Percentiles rank a stretch among this genome's conserved stretches.
phyloP scores from a whole-genome alignment of 2,329 filamentous ascomycete genomes.

The Ophiostoma novo-ulmi region DNA sequence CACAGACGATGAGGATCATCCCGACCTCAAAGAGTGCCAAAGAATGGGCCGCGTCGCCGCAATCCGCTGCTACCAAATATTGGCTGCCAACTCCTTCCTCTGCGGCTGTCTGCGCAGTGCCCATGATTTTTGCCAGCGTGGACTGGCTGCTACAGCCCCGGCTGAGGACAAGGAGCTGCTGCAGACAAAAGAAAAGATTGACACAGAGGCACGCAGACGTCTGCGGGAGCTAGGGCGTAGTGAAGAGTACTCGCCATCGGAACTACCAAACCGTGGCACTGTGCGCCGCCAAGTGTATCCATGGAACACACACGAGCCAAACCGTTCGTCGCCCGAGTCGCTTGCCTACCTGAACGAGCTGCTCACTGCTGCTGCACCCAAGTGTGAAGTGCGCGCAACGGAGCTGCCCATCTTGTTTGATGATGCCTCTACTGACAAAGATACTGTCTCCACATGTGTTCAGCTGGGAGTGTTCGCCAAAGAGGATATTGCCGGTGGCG shows the following conservation, averaged over 20 bases:
- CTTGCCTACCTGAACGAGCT: slow-evolving; percentile 66
- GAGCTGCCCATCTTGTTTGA: slow-evolving; percentile 67
- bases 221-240: background rate
- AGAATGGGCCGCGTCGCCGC: slow-evolving; percentile 46
- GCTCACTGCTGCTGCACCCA: slow-evolving; percentile 66
- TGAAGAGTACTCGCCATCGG: slow-evolving; percentile 43
- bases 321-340: slow-evolving; percentile 64
- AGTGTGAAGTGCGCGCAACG: slow-evolving; percentile 72
- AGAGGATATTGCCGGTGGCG: slow-evolving; percentile 69
- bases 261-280: slow-evolving; percentile 63
- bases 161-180: slow-evolving; percentile 53
- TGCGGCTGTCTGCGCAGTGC: slow-evolving; percentile 66
- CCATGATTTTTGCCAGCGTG: slow-evolving; percentile 59
- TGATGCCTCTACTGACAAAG: slow-evolving; percentile 31
- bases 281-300: slow-evolving; percentile 68
- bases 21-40: slow-evolving; percentile 22
- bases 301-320: slow-evolving; percentile 63
- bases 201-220: slow-evolving; percentile 44
- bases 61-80: slow-evolving; percentile 55
- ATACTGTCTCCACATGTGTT: slow-evolving; percentile 45
- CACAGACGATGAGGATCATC: background rate
- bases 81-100: slow-evolving; percentile 55
- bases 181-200: slow-evolving; percentile 50
- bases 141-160: slow-evolving; percentile 50
- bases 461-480: slow-evolving; percentile 90